phyloP scores from a whole-genome alignment of 371 early-diverging fungal genomes.

The Globomyces sp. region DNA sequence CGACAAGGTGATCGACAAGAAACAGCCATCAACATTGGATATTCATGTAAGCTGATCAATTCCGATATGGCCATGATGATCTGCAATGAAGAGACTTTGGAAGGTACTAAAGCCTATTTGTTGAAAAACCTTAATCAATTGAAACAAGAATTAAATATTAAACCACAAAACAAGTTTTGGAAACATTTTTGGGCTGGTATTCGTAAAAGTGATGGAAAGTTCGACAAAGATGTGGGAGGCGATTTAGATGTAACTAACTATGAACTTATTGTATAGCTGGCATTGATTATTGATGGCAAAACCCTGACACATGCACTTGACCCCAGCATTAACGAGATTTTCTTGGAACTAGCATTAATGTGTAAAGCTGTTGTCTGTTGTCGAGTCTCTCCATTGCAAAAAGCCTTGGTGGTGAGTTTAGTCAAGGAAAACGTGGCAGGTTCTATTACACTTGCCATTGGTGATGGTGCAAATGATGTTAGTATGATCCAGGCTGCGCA shows the following conservation, averaged over 20 bases:
- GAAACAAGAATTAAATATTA: conserved; percentile 68
- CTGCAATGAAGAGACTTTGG: conserved; percentile 54
- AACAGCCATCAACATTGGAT: conserved; percentile 97
- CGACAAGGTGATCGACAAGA: conserved; percentile 94
- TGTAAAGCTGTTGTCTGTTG: conserved; percentile 86
- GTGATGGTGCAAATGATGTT: conserved; percentile 98
- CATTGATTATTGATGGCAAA: conserved; percentile 78
- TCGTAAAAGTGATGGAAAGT: conserved; percentile 10
- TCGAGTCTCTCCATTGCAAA: conserved; percentile 93
- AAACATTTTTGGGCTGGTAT: conserved; percentile 15
- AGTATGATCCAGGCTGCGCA: conserved; percentile 86
- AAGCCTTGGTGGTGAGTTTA: conserved; percentile 82
- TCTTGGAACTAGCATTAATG: conserved; percentile 68
- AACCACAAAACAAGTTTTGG: background rate
- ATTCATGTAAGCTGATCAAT: conserved; percentile 76
- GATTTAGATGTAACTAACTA: conserved; percentile 13
- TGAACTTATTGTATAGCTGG: conserved; percentile 32
- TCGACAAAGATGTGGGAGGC: conserved; percentile 35
- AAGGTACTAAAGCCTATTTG: conserved; percentile 52
- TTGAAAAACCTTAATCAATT: conserved; percentile 66
- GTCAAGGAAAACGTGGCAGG: conserved; percentile 59
- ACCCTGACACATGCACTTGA: conserved; percentile 64
- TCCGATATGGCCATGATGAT: conserved; percentile 71
- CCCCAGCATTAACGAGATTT: conserved; percentile 51
- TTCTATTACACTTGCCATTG: conserved; percentile 84